Base-by-base conservation (phyloP, 1,284 basidiomycete species). In the Abortiporus biennis region DNA sequence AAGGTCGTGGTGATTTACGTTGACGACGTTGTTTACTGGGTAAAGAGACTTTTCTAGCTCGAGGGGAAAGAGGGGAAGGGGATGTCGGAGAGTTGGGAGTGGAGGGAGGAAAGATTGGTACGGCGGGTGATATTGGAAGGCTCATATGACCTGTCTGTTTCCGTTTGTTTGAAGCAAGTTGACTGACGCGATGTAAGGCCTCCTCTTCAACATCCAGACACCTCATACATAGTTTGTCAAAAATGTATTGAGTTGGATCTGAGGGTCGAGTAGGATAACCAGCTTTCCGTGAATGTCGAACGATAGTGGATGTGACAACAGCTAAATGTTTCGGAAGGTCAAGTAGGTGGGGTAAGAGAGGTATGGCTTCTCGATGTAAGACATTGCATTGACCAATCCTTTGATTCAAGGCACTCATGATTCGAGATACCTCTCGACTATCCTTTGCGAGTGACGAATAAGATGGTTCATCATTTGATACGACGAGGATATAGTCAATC, bases 191-290 rank as follows among this genome's bases (percentile, higher is more conserved):
- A 34, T 66, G 61, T 24, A 83, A 61, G 6, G 80, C 78, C 54
- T 83, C 78, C 62, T 81, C 79, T 59, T 85, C 85, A 23, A 90
- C 77, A 41, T 80, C 76, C 44, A 84, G 75, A 62, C 84, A 88
- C 47, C 70, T 76, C 20, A 47, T 21, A 43, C 54, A 57, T 38
- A 62, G 54, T 19, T 55, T 53, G 36, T 55, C 47, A 46, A 62
- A 57, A 30, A 44, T 43, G 20, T 47, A 47, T 12, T 57, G 56
- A 25, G 42, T 47, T 31, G 37, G 36, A 46, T 36, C 45, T 45
- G 37, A 8, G 17, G 35, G 3, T 65, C 66, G 49, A 15, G 16
- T 41, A 13, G 41, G 45, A 40, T 50, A 53, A 37, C 40, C 47
- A 29, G 51, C 47, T 29, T 51, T 41, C 11, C 58, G 54, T 5